A percentile compares a stretch with the other conserved stretches of the same genome.
These are phyloP conservation scores for Syncephalastrum sp. DNA, from an alignment of 371 early-diverging fungal genomes.

Conservation along the genomic window DNA sequence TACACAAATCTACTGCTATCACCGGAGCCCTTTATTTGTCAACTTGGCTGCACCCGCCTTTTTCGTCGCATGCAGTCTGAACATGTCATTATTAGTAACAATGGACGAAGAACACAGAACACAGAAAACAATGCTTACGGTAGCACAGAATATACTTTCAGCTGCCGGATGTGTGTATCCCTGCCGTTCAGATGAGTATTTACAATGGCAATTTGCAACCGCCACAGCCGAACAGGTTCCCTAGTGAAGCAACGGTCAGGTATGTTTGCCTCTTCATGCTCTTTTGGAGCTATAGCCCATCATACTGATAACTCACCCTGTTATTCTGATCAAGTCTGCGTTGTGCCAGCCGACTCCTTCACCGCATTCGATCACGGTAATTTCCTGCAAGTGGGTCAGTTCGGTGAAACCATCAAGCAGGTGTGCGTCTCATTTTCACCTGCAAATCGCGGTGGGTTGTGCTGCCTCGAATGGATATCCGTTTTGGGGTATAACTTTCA, in stretches of 20 bases:
- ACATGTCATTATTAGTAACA: background rate
- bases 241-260: conserved; percentile 11
- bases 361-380: conserved; percentile 53
- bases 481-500: conserved; percentile 91
- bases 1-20: no score
- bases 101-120: conserved; percentile 7
- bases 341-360: conserved; percentile 78
- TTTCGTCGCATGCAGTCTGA: no score
- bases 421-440: conserved; percentile 3
- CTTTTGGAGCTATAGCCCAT: no score
- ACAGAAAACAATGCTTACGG: conserved; percentile 35
- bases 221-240: conserved; percentile 54
- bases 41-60: no score
- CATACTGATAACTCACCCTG: conserved; percentile 30
- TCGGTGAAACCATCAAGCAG: background rate
- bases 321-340: conserved; percentile 53
- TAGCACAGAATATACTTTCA: conserved; percentile 66
- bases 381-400: conserved; percentile 30
- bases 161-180: conserved; percentile 86
- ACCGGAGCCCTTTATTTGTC: no score
- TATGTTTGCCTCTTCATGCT: background rate
- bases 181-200: conserved; percentile 89
- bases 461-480: conserved; percentile 73
- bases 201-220: conserved; percentile 79
- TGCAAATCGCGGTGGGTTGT: conserved; percentile 66